Evolutionary conservation across 305 asterid species (phyloP), one percentile per base, ranked within the genome.

Genomic region (Fraxinus latifolia): DNA sequence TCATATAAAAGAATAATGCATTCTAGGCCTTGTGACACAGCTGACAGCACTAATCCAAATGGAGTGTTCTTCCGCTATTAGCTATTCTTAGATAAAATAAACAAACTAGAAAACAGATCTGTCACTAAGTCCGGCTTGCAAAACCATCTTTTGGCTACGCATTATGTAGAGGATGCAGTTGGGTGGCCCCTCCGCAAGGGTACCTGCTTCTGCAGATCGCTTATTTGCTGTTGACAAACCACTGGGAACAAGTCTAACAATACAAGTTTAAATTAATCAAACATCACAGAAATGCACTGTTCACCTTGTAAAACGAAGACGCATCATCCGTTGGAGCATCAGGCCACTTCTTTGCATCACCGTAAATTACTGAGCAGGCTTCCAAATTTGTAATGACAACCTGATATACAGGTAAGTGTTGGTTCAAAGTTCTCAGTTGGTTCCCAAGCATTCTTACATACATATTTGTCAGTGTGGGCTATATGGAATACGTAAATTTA

Each of bases 261-360:
- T 78, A 62, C 21, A 67, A 37, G 33, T 37, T 55, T n/a, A 17
- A 73, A 44, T 34, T 33, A 80, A 32, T 39, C 29, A 62, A 9
- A 25, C 27, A 7, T 33, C 27, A 1, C 25, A 76, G 27, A 67
- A 62, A 80, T 1, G 44, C 79, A 80, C 11, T 62, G 47, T 29
- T 76, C 74, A 95, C 99, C 96, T 94, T 95, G 84, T 93, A 92
- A 79, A 88, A 83, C 2, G 96, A 92, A 3, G 94, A 89, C 34
- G 91, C 81, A 37, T 91, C 94, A 73, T 94, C 91, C 32, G 88
- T 82, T 74, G 91, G 91, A 79, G 97, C 97, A 81, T 94, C 97
- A 47, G 97, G 99, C 99, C 99, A 95, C 87, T 85, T 93, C 93
- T 94, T 95, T 65, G 99, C 98, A 89, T 93, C 97, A 42, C 90